Percentiles rank a stretch among this genome's conserved stretches.
These are phyloP conservation scores for Elaeis guineensis DNA, from an alignment of 176 grass and related monocot species.

Conservation along the genomic window DNA sequence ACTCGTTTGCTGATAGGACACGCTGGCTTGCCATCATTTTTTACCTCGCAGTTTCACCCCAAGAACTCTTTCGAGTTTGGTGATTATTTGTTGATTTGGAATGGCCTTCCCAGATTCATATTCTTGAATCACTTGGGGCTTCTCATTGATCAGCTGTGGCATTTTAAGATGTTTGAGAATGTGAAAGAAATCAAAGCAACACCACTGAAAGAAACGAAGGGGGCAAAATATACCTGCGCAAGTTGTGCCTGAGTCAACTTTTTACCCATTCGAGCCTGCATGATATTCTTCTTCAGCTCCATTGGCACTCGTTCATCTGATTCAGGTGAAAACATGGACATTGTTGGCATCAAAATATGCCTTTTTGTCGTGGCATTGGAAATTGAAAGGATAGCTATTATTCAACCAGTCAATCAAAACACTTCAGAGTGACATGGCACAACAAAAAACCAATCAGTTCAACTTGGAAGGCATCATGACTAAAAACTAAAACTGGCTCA, in stretches of 20 bases:
- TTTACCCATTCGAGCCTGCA: slow-evolving; percentile 94
- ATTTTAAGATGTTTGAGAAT: too few relatives aligned
- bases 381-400: too few relatives aligned
- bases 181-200: too few relatives aligned
- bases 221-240: slow-evolving; percentile 52
- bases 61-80: slow-evolving; percentile 89
- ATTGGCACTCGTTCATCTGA: slow-evolving; percentile 78
- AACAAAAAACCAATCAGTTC: too few relatives aligned
- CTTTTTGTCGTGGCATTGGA: too few relatives aligned
- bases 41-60: slow-evolving; percentile 75
- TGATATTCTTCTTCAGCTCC: slow-evolving; percentile 91
- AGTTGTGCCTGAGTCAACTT: slow-evolving; percentile 95
- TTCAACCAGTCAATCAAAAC: too few relatives aligned
- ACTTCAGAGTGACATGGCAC: too few relatives aligned
- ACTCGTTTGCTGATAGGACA: too few relatives aligned
- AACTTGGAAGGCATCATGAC: too few relatives aligned
- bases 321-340: background rate
- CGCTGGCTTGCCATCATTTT: slow-evolving; percentile 31
- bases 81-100: slow-evolving; percentile 89
- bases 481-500: too few relatives aligned
- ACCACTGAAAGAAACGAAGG: too few relatives aligned
- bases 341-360: too few relatives aligned
- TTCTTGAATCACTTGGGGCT: slow-evolving; percentile 91
- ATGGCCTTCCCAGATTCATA: slow-evolving; percentile 96
- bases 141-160: slow-evolving; percentile 85